Evolutionary conservation across 1,284 basidiomycete species (phyloP).

Genomic region (Leccinum fallax): DNA sequence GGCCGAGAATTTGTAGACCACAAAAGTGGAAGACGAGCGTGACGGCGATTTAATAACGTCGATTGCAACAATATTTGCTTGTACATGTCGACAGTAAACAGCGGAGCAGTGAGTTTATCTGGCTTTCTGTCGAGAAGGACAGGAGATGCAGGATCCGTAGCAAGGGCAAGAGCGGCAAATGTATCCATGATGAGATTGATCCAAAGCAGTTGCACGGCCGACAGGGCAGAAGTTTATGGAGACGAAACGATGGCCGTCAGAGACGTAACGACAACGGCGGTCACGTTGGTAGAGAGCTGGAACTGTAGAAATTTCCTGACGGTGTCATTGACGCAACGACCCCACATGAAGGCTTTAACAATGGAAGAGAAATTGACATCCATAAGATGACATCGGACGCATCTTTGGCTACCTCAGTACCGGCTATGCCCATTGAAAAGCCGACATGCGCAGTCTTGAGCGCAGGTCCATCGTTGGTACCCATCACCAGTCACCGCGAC

Average conservation of each 20-base stretch:
- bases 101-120: slow-evolving; percentile 83
- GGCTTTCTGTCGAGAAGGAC: slow-evolving; percentile 87
- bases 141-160: slow-evolving; percentile 91
- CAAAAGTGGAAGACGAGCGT: slow-evolving; percentile 91
- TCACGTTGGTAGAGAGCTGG: slow-evolving; percentile 96
- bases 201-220: slow-evolving; percentile 96
- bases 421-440: slow-evolving; percentile 98
- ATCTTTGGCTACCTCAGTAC: slow-evolving; percentile 98
- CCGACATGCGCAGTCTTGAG: slow-evolving; percentile 94
- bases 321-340: slow-evolving; percentile 96
- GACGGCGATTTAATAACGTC: slow-evolving; percentile 84
- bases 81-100: slow-evolving; percentile 92
- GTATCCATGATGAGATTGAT: slow-evolving; percentile 99
- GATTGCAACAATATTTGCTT: slow-evolving; percentile 95
- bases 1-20: slow-evolving; percentile 72
- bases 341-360: slow-evolving; percentile 98
- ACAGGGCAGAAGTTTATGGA: slow-evolving; percentile 67
- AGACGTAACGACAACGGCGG: slow-evolving; percentile 93
- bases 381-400: slow-evolving; percentile 99
- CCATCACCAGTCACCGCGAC: slow-evolving; percentile 97
- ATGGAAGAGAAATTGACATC: slow-evolving; percentile 97
- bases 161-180: slow-evolving; percentile 94
- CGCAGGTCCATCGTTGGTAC: slow-evolving; percentile 97
- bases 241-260: slow-evolving; percentile 84
- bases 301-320: slow-evolving; percentile 99